Evolutionary conservation across 179 eudicot genomes (phyloP), one percentile per base, ranked within the genome.

Genomic region (Spergularia azorica): DNA sequence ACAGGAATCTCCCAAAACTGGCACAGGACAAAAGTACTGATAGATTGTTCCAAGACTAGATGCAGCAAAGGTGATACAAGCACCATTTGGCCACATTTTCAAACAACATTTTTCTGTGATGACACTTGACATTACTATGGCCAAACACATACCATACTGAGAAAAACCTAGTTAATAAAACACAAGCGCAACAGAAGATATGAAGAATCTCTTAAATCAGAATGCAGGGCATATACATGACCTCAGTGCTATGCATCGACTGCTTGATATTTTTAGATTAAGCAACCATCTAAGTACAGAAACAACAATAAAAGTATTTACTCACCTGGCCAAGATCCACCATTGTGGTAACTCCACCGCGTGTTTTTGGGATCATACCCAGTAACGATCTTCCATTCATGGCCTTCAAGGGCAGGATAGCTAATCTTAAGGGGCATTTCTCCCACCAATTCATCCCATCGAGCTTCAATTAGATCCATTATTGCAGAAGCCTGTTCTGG

Each of bases 311-410:
- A 13, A 63, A 55, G 7, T 0, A 16, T 18, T 39, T 59, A 46
- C 14, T 76, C 57, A 91, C 94, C 97, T 84, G 96, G 97, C 97
- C 97, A 93, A 51, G 96, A 83, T 67, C 97, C 97, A 54, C 96
- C 96, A 72, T 93, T 93, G 79, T 93, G 97, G 79, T 93, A 91
- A 76, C 97, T 93, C 96, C 97, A 92, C 57, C 92, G 78, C 7
- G 96, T 92, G 64, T 92, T 91, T 72, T 92, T 91, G 0, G 97
- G 94, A 82, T 91, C 94, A 77, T 89, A 93, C 1, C 97, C 96
- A 2, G 97, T 91, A 16, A 87, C 85, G 41, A 93, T 93, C 79
- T 86, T 83, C 97, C 97, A 91, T 18, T 91, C 92, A 67, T 93
- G 94, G 72, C 88, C 87, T 79, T 93, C 97, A 70, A 93, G 82